Evolutionary conservation across 2,329 filamentous ascomycete genomes (phyloP).

Genomic region (Phialophora tarda): DNA sequence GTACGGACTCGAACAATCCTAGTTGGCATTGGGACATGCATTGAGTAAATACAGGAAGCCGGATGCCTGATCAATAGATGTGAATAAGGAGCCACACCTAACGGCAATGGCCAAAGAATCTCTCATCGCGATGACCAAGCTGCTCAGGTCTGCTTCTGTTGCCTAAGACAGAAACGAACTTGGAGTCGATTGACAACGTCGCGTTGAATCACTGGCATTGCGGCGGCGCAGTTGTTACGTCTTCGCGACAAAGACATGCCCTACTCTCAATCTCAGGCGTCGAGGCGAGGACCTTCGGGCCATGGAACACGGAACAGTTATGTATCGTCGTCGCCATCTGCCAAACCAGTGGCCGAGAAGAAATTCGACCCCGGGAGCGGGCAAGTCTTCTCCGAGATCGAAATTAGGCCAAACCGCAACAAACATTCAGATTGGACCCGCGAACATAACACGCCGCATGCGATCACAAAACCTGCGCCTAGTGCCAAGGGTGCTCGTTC

Average conservation of each 20-base stretch:
- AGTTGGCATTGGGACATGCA: neutral
- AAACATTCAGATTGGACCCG: constrained; percentile 36
- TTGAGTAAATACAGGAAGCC: neutral
- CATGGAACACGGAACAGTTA: neutral
- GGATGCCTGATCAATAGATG: neutral
- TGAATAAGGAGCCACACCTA: neutral
- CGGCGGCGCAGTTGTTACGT: neutral
- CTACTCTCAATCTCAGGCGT: neutral
- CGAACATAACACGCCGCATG: constrained; percentile 29
- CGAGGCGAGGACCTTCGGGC: neutral
- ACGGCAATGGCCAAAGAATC: constrained; percentile 37
- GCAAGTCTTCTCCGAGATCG: constrained; percentile 34
- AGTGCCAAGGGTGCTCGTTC: constrained; percentile 32
- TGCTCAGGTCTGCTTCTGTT: constrained; percentile 28
- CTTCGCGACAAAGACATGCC: constrained; percentile 1
- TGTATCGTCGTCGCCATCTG: neutral
- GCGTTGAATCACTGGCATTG: neutral
- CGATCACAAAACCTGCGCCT: constrained; percentile 22
- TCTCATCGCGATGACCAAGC: constrained; percentile 38
- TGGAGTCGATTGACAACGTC: neutral
- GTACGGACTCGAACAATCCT: neutral
- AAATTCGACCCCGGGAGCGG: constrained; percentile 36
- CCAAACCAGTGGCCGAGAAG: neutral
- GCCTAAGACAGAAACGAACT: neutral
- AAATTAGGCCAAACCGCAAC: constrained; percentile 24